Evolutionary conservation across 345 rosid genomes (phyloP).

Genomic region (Salix arbutifolia): DNA sequence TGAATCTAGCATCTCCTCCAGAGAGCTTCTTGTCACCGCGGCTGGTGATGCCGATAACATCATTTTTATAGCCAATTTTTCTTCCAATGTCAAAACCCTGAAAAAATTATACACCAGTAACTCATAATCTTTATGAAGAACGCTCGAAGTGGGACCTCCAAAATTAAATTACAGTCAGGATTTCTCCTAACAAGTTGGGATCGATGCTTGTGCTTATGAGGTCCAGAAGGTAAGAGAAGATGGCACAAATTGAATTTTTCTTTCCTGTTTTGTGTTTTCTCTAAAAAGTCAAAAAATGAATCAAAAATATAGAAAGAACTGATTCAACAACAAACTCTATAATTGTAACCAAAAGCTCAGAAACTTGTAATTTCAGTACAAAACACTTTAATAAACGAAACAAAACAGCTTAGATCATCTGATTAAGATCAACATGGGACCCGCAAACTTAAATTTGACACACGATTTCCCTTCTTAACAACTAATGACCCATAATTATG

Average conservation of each 20-base stretch:
- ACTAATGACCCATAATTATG: background rate
- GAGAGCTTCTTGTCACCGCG: slow-evolving; percentile 65
- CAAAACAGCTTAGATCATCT: background rate
- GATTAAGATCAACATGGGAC: background rate
- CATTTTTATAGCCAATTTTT: slow-evolving; percentile 26
- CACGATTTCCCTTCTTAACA: background rate
- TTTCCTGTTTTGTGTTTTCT: background rate
- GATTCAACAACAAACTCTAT: background rate
- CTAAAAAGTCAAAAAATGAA: background rate
- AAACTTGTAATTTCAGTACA: background rate
- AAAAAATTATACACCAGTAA: background rate
- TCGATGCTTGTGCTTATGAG: background rate
- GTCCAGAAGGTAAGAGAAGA: background rate
- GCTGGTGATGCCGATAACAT: slow-evolving; percentile 81
- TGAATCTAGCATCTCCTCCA: slow-evolving; percentile 93
- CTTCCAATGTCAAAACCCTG: slow-evolving; percentile 21
- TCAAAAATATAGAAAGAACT: background rate
- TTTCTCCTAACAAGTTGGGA: background rate
- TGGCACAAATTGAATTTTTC: background rate
- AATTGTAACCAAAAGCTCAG: background rate
- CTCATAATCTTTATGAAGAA: background rate
- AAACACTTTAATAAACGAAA: background rate
- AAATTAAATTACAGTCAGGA: background rate
- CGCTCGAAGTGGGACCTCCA: background rate
- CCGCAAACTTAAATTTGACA: background rate